Evolutionary conservation across 2,329 filamentous ascomycete species (phyloP).

Genomic region (Tolypocladium endophyticum): DNA sequence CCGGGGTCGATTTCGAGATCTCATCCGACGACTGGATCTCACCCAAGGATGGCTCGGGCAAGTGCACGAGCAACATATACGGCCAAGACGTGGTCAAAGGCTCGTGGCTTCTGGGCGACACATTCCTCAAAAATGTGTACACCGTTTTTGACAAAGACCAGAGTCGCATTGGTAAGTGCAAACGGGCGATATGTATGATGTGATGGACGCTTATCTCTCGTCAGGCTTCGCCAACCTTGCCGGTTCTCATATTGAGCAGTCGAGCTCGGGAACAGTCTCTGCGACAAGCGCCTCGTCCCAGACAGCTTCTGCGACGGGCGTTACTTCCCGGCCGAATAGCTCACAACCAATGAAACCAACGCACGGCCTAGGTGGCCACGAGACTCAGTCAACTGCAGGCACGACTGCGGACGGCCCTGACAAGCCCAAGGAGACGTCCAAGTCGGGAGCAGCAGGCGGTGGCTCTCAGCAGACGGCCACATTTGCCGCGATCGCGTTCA

Average conservation of each 20-base stretch:
- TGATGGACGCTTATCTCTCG: neutral
- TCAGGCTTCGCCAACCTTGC: constrained; percentile 6
- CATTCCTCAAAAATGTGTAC: constrained; percentile 86
- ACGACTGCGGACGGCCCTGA: neutral
- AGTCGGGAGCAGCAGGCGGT: constrained; percentile 4
- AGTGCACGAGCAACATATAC: constrained; percentile 63
- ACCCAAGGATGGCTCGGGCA: constrained; percentile 28
- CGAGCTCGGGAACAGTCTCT: neutral
- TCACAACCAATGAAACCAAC: neutral
- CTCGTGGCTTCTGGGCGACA: constrained; percentile 73
- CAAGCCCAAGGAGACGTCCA: constrained; percentile 4
- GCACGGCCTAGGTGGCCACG: constrained; percentile 11
- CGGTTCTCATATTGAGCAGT: neutral
- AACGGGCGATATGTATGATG: no score
- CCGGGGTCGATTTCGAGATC: constrained; percentile 54
- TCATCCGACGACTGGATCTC: constrained; percentile 62
- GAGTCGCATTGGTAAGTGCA: constrained; percentile 45
- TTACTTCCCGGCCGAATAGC: neutral
- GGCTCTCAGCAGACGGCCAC: neutral
- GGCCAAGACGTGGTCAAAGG: constrained; percentile 55
- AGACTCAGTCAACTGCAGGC: constrained; percentile 1
- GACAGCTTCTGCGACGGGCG: constrained; percentile 1
- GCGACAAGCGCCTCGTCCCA: neutral
- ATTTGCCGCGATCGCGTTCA: neutral
- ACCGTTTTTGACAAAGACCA: constrained; percentile 71